Base-by-base conservation (phyloP, 1,284 basidiomycete species). In the Rhodotorula sp. region DNA sequence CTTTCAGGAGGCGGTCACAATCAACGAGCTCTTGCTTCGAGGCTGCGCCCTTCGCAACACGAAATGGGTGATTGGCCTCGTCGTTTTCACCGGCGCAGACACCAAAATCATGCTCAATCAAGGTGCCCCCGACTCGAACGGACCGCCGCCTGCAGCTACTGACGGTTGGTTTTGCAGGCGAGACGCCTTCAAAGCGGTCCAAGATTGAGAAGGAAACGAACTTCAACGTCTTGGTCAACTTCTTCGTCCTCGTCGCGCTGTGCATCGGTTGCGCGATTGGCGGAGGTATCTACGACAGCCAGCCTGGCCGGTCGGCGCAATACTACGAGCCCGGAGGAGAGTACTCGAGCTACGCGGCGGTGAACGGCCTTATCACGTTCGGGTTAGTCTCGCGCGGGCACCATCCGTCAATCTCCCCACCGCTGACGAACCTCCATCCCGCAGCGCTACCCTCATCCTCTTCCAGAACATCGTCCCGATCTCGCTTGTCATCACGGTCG, bases 151-250 rank as follows among this genome's bases (percentile, higher is more conserved):
- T 20, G 9, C 24, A 4, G 20, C 15, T 31, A 26, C 66, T 55
- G 53, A 55, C 40, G 10, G 2, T n/a, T 28, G 34, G 1, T 1
- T 4, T 0, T 7, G 11, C 67, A 72, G 77, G 78, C 68, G 78
- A 78, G 55, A 82, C 81, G 6, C 80, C 80, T 0, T 92, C 91
- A 26, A 98, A 98, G 79, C 89, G 92, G 65, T 90, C 89, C 77
- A 97, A 96, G 84, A 96, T 98, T 78, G 94, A 97, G 82, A 90
- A 88, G 82, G 94, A 98, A 84, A 98, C 95, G n/a, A 97, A 96
- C 80, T 95, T 94, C 85, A 97, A 97, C 79, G 94, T 98, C 75
- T 83, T 94, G 64, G 91, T 95, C 83, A 98, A 98, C 81, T 97
- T 98, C 78, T 81, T 86, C 64, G 82, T 97, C 67, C 83, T 98